Conservation (phyloP, 164 flowering plant genomes). For the Brasenia schreberi region DNA sequence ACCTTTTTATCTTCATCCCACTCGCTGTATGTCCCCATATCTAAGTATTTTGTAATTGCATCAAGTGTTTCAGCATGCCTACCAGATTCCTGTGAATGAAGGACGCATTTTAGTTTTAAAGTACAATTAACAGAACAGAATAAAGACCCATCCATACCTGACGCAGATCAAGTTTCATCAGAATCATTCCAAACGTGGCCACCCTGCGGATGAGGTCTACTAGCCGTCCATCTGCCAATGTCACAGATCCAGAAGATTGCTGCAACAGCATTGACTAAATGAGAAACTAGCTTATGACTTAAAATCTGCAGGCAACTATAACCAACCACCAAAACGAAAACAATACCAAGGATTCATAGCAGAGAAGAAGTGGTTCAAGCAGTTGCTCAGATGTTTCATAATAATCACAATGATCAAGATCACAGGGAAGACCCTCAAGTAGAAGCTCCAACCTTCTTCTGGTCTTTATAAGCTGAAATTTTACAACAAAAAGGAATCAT, state of each 20-base stretch:
- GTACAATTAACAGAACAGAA: no score
- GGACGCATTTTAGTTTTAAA: background rate
- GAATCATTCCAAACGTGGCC: slow-evolving; percentile 77
- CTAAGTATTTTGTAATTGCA: slow-evolving; percentile 80
- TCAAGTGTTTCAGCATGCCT: slow-evolving; percentile 86
- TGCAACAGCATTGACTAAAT: slow-evolving; percentile 16
- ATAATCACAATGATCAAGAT: slow-evolving; percentile 55
- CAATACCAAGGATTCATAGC: slow-evolving; percentile 81
- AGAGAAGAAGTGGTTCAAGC: slow-evolving; percentile 68
- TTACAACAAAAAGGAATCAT: slow-evolving; percentile 3
- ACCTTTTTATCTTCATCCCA: slow-evolving; percentile 78
- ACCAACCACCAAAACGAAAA: background rate
- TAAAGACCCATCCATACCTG: slow-evolving; percentile 34
- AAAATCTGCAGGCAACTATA: background rate
- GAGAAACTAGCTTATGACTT: background rate
- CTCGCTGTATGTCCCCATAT: slow-evolving; percentile 83
- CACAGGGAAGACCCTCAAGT: slow-evolving; percentile 87
- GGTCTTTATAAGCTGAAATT: slow-evolving; percentile 59
- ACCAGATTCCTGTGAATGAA: slow-evolving; percentile 61
- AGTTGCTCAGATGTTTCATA: slow-evolving; percentile 78
- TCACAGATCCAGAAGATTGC: slow-evolving; percentile 83
- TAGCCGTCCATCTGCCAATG: slow-evolving; percentile 89
- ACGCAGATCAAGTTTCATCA: slow-evolving; percentile 96
- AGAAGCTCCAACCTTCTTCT: slow-evolving; percentile 64
- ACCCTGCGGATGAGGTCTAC: slow-evolving; percentile 88